Percentiles rank a stretch among this genome's conserved stretches.
Evolutionary conservation across 805 yeast genomes (phyloP).

Genomic region (Candida ovalis): DNA sequence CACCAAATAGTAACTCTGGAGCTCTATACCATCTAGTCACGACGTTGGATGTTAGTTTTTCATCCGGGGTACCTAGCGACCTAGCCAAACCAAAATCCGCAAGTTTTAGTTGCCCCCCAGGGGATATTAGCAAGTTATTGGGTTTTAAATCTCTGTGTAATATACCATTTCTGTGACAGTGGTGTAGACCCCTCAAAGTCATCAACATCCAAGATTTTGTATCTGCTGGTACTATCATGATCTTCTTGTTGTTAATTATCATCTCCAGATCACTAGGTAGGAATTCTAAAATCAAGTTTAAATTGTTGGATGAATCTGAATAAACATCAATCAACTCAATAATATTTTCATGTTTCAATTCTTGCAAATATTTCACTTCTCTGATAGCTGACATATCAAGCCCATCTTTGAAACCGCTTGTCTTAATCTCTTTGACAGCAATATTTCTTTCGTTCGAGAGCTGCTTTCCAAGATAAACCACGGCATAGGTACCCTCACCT

Average conservation of each 20-base stretch:
- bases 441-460: constrained; percentile 51
- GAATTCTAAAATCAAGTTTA: constrained; percentile 89
- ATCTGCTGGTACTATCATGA: constrained; percentile 80
- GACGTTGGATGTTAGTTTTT: constrained; percentile 82
- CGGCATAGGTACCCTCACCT: constrained; percentile 99
- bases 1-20: constrained; percentile 88
- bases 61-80: constrained; percentile 72
- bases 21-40: constrained; percentile 98
- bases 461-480: constrained; percentile 82
- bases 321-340: constrained; percentile 89
- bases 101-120: constrained; percentile 81
- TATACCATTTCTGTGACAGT: constrained; percentile 88
- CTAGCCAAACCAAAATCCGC: constrained; percentile 98
- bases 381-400: constrained; percentile 96
- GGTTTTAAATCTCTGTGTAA: constrained; percentile 94
- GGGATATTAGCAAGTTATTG: constrained; percentile 80
- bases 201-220: constrained; percentile 91
- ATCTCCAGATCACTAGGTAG: constrained; percentile 90
- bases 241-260: constrained; percentile 72
- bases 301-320: constrained; percentile 52
- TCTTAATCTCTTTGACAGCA: constrained; percentile 94
- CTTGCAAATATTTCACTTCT: constrained; percentile 86
- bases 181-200: constrained; percentile 93
- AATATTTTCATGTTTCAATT: constrained; percentile 71
- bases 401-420: constrained; percentile 93